phyloP scores from a whole-genome alignment of 257 asterid genomes.

The Linderniella brevidens region DNA sequence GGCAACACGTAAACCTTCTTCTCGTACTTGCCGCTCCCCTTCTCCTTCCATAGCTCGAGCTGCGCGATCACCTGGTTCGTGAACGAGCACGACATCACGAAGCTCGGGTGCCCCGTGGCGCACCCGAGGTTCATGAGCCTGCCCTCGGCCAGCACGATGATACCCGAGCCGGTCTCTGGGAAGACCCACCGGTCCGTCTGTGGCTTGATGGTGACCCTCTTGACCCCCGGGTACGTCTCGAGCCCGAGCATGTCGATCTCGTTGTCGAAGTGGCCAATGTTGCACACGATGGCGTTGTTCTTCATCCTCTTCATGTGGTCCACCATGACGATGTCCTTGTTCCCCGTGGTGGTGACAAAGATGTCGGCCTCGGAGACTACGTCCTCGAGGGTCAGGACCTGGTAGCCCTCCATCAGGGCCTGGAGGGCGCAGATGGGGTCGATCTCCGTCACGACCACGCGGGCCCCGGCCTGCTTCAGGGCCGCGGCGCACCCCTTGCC shows the following conservation, averaged over 20 bases:
- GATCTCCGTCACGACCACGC: slow-evolving; percentile 44
- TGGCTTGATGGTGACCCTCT: slow-evolving; percentile 41
- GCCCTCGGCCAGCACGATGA: slow-evolving; percentile 40
- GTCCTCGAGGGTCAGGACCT: slow-evolving; percentile 39
- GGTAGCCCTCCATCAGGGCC: slow-evolving; percentile 51
- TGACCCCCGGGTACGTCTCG: slow-evolving; percentile 39
- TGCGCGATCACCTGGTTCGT: slow-evolving; percentile 57
- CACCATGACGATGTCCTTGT: slow-evolving; percentile 52
- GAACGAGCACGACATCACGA: slow-evolving; percentile 52
- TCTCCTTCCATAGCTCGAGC: slow-evolving; percentile 52
- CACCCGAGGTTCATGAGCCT: slow-evolving; percentile 62
- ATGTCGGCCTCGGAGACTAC: slow-evolving; percentile 35
- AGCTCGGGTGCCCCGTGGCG: slow-evolving; percentile 53
- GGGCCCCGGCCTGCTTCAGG: slow-evolving; percentile 46
- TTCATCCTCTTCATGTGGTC: slow-evolving; percentile 50
- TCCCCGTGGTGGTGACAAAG: slow-evolving; percentile 57
- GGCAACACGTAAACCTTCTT: slow-evolving; percentile 46
- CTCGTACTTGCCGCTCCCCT: slow-evolving; percentile 29
- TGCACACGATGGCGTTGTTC: slow-evolving; percentile 53
- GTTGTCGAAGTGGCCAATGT: slow-evolving; percentile 54
- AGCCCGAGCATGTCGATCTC: slow-evolving; percentile 48
- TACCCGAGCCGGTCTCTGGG: slow-evolving; percentile 29
- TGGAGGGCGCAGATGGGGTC: slow-evolving; percentile 58
- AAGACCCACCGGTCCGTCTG: slow-evolving; percentile 47
- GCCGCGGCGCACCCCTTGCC: slow-evolving; percentile 59